These are phyloP conservation scores for Metarhizium brunneum DNA, from an alignment of 2,329 filamentous ascomycete species.

Conservation along the genomic window DNA sequence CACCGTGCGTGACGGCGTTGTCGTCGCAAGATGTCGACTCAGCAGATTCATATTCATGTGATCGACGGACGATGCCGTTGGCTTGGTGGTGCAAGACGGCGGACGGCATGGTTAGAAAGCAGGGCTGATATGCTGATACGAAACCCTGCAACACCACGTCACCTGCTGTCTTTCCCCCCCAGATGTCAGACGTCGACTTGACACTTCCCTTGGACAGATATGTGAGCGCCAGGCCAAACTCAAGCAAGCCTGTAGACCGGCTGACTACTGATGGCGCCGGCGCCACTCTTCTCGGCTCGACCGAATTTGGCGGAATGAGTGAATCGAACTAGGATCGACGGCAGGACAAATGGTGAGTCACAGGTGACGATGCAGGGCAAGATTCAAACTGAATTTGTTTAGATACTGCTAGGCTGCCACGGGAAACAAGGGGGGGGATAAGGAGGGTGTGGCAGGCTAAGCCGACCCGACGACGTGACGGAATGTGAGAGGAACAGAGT, in stretches of 20 bases:
- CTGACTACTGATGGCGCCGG: neutral
- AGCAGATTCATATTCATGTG: neutral
- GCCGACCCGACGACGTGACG: neutral
- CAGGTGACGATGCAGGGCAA: neutral
- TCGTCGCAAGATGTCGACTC: neutral
- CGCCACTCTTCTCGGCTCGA: neutral
- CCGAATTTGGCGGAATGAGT: neutral
- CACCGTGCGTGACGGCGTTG: conserved; percentile 7
- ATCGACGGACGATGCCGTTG: neutral
- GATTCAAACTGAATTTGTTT: neutral
- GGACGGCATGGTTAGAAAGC: conserved; percentile 2
- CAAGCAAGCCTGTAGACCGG: neutral
- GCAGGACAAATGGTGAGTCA: neutral
- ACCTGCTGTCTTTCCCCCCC: neutral
- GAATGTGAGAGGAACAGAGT: neutral
- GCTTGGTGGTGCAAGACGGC: neutral
- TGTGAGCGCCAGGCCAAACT: too few species aligned
- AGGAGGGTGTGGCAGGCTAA: too few species aligned
- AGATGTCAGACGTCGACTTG: too few species aligned
- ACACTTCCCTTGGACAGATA: too few species aligned
- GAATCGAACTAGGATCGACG: neutral
- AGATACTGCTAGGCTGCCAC: neutral
- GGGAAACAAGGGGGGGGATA: too few species aligned
- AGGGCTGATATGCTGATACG: neutral
- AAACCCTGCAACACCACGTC: neutral